A percentile compares a stretch with the other conserved stretches of the same genome.
Conservation (phyloP, 2,329 filamentous ascomycete genomes). For the Rugonectria rugulosa region DNA sequence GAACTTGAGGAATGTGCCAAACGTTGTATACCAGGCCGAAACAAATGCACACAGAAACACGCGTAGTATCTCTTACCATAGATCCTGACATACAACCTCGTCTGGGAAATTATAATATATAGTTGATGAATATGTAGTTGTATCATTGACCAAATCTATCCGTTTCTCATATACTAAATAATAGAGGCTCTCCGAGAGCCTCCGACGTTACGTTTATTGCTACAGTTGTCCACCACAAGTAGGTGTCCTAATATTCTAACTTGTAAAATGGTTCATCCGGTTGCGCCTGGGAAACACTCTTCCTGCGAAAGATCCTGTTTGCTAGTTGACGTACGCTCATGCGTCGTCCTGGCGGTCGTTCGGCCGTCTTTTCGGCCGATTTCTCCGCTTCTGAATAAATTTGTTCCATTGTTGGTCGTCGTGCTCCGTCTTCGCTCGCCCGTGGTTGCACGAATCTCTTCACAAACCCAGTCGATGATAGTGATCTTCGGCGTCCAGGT, state of each 20-base stretch:
- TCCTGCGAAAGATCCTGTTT: slow-evolving; percentile 41
- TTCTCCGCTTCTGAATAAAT: slow-evolving; percentile 34
- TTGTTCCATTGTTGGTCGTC: slow-evolving; percentile 30
- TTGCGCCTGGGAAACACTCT: slow-evolving; percentile 38
- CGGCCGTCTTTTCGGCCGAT: slow-evolving; percentile 26
- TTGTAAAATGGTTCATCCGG: slow-evolving; percentile 35
- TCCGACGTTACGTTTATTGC: slow-evolving; percentile 27
- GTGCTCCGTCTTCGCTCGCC: slow-evolving; percentile 32
- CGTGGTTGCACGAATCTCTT: slow-evolving; percentile 35
- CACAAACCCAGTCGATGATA: slow-evolving; percentile 38
- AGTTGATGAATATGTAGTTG: no score
- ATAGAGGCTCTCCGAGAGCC: slow-evolving; percentile 14
- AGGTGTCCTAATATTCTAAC: slow-evolving; percentile 36
- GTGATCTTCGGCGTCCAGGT: slow-evolving; percentile 33
- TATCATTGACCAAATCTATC: neutral
- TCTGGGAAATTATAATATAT: no score
- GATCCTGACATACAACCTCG: no score
- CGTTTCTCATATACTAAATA: slow-evolving; percentile 10
- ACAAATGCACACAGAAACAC: no score
- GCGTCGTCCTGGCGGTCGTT: slow-evolving; percentile 34
- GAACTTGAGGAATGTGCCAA: no score
- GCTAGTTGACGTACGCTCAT: slow-evolving; percentile 39
- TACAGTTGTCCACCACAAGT: slow-evolving; percentile 27
- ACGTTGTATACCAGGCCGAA: no score
- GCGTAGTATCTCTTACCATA: no score